Conservation (phyloP, 352 stramenopile species). For the Plasmopara muralis region DNA sequence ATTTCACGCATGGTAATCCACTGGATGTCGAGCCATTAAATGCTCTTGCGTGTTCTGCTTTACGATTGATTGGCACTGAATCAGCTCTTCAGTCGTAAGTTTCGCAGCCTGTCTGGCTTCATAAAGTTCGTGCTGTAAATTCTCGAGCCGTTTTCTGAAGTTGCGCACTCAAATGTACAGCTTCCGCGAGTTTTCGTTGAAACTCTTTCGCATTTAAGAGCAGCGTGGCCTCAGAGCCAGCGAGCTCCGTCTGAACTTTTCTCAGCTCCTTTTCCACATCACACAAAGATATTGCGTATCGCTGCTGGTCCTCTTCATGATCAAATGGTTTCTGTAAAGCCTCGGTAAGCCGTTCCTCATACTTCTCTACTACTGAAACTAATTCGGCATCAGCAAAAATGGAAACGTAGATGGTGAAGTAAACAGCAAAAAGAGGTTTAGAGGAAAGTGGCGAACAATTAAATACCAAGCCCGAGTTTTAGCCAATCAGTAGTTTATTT, state of each 20-base stretch:
- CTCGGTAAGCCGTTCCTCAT: conserved; percentile 1
- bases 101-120: conserved; percentile 12
- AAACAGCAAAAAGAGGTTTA: too few relatives aligned
- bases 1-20: too few relatives aligned
- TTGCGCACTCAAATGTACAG: conserved; percentile 4
- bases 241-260: conserved; percentile 5
- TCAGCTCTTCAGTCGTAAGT: conserved; percentile 11
- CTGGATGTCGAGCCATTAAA: conserved; percentile 1
- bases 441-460: too few relatives aligned
- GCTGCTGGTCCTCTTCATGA: conserved; percentile 5
- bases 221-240: conserved; percentile 2
- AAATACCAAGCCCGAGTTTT: too few relatives aligned
- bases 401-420: too few relatives aligned
- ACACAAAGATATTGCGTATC: not conserved
- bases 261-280: conserved; percentile 6
- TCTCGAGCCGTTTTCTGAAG: conserved; percentile 9
- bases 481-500: too few relatives aligned
- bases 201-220: conserved; percentile 1
- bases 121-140: conserved; percentile 13
- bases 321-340: conserved; percentile 6
- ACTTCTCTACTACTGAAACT: not conserved
- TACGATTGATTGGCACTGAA: too few relatives aligned
- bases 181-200: conserved; percentile 1
- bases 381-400: conserved; percentile 7
- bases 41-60: conserved; percentile 13